A percentile compares a stretch with the other conserved stretches of the same genome.
Conservation (phyloP, 1,284 basidiomycete species). For the Meripilus lineatus region DNA sequence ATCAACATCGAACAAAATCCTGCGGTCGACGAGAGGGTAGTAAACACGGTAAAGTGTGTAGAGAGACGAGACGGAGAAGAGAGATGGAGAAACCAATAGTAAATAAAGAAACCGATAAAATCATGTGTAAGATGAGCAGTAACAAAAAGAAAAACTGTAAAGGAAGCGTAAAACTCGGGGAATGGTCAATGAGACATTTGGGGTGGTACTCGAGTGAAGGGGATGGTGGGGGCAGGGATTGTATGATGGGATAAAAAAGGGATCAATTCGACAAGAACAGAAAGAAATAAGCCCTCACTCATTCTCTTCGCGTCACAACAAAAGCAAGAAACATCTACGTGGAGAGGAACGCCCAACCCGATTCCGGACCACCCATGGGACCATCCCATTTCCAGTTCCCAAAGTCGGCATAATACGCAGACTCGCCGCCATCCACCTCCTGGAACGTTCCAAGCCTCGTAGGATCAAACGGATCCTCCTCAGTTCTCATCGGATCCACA, state of each 20-base stretch:
- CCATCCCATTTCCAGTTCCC: slow-evolving; percentile 71
- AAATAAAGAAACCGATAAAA: slow-evolving; percentile 9
- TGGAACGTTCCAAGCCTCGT: slow-evolving; percentile 54
- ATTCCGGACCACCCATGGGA: slow-evolving; percentile 56
- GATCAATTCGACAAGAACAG: too few relatives aligned
- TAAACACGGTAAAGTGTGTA: too few relatives aligned
- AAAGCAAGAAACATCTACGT: too few relatives aligned
- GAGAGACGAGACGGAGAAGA: slow-evolving; percentile 14
- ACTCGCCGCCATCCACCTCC: slow-evolving; percentile 73
- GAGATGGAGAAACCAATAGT: slow-evolving; percentile 17
- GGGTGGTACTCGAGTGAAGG: too few relatives aligned
- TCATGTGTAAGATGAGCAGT: slow-evolving; percentile 14
- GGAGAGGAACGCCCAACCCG: slow-evolving; percentile 60
- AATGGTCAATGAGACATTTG: too few relatives aligned
- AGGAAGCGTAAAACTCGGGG: slow-evolving; percentile 14
- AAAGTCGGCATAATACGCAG: slow-evolving; percentile 54
- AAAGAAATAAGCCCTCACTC: too few relatives aligned
- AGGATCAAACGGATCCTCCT: slow-evolving; percentile 16
- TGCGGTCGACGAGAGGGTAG: too few relatives aligned
- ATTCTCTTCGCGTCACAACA: too few relatives aligned
- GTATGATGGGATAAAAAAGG: too few relatives aligned
- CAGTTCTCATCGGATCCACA: slow-evolving; percentile 16
- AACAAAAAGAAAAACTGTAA: slow-evolving; percentile 22
- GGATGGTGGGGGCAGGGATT: too few relatives aligned
- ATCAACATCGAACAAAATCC: too few relatives aligned